Evolutionary conservation across 2,329 filamentous ascomycete genomes (phyloP).

Genomic region (Exophiala alcalophila): DNA sequence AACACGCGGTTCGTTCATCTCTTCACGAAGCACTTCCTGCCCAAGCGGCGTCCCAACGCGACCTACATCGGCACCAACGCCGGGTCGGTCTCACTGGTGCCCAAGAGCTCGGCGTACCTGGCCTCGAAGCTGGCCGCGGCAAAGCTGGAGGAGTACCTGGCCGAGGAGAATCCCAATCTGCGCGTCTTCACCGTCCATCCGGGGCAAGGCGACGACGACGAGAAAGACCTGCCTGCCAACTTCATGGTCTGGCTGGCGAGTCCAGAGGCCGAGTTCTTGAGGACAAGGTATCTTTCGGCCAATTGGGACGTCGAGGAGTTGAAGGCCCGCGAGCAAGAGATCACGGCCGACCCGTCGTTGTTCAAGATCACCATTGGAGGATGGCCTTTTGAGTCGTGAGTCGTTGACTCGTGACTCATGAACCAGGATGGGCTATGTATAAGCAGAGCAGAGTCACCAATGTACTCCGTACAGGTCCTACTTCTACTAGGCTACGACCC

Average conservation of each 20-base stretch:
- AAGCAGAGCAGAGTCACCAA: no score
- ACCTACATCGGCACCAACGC: conserved; percentile 39
- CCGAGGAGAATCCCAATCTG: conserved; percentile 41
- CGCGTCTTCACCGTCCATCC: conserved; percentile 45
- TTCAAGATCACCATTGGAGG: conserved; percentile 23
- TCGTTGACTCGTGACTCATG: no score
- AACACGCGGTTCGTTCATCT: conserved; percentile 46
- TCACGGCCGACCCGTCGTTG: conserved; percentile 27
- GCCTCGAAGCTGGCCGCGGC: conserved; percentile 43
- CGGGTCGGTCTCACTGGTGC: conserved; percentile 4
- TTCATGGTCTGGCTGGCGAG: conserved; percentile 41
- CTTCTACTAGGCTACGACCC: no score
- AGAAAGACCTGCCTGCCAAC: conserved; percentile 28
- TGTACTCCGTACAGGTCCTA: no score
- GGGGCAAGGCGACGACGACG: conserved; percentile 30
- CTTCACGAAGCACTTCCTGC: conserved; percentile 44
- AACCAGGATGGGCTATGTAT: no score
- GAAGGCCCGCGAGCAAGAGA: conserved; percentile 39
- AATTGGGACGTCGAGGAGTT: conserved; percentile 48
- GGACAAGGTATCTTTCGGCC: conserved; percentile 39
- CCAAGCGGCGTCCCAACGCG: conserved; percentile 29
- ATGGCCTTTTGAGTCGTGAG: conserved; percentile 26
- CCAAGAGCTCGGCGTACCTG: conserved; percentile 37
- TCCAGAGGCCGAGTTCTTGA: conserved; percentile 40
- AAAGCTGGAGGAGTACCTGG: conserved; percentile 45